Base-by-base conservation (phyloP, 2,329 filamentous ascomycete genomes). In the Ophiostoma ips region DNA sequence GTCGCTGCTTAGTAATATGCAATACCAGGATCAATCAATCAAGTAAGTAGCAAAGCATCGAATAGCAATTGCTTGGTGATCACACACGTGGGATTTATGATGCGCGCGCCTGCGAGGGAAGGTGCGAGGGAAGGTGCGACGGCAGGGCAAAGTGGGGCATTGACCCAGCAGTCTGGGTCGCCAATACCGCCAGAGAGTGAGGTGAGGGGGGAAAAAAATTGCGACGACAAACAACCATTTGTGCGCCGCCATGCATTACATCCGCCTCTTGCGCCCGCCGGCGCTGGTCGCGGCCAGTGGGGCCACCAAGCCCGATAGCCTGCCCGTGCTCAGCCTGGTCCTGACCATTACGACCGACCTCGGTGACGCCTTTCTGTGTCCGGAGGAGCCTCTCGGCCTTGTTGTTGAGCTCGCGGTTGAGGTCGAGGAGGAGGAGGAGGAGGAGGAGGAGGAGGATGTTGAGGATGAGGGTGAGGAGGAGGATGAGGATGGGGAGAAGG, bases 291-390 rank as follows among this genome's bases (percentile, higher is more conserved):
- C 34, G 28, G 4, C 33, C 31, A 2, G 11, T 21, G 15, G 36
- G 9, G 13, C 34, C 28, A 50, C 34, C 28, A 50, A 52, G n/a
- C 47, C 38, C 35, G 57, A 52, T 52, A 55, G 52, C 55, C n/a
- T 31, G n/a, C 40, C 40, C 8, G n/a, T n/a, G 6, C 57, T 73
- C 8, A 66, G 67, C 46, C 58, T 79, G 3, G 64, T 75, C 1
- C 62, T 79, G 53, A 71, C 73, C 52, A 70, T 79, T 55, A 76
- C 73, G 11, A 79, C 75, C 12, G 75, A 79, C 52, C 66, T 79
- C 1, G 73, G 75, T 31, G 76, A 79, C 57, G 66, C 72, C 0
- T 75, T 75, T 46, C 66, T 79, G 11, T 62, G 56, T n/a, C 70
- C 71, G 1, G 61, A 65, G 13, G 58, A 60, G 16, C 66, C 72